phyloP scores from a whole-genome alignment of 2,329 filamentous ascomycete species.

The Canariomyces notabilis region DNA sequence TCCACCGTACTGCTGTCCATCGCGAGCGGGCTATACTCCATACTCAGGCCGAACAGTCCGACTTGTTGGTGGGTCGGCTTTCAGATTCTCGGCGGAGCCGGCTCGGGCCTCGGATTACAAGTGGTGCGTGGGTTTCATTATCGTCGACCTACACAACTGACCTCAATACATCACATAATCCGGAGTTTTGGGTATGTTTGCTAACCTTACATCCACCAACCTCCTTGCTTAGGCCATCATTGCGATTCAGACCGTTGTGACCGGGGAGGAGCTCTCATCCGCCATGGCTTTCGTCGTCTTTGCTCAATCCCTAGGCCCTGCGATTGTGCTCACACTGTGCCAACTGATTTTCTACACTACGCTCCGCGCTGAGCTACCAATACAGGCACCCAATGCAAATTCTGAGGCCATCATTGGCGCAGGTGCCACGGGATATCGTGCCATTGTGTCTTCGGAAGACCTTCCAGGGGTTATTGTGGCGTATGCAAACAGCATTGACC shows the following conservation, averaged over 20 bases:
- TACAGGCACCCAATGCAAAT: slow-evolving; percentile 27
- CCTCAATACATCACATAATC: too few relatives aligned
- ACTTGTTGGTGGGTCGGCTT: slow-evolving; percentile 18
- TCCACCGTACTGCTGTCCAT: slow-evolving; percentile 10
- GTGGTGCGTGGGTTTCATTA: slow-evolving; percentile 15
- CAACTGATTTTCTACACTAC: slow-evolving; percentile 24
- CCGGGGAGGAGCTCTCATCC: slow-evolving; percentile 20
- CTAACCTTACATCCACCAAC: too few relatives aligned
- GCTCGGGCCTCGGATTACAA: slow-evolving; percentile 19
- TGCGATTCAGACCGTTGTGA: slow-evolving; percentile 22
- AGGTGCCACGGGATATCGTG: slow-evolving; percentile 33
- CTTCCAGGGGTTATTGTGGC: slow-evolving; percentile 32
- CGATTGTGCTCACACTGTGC: slow-evolving; percentile 21
- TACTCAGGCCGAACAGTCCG: slow-evolving; percentile 10
- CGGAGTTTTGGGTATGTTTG: too few relatives aligned
- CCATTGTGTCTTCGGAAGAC: slow-evolving; percentile 24
- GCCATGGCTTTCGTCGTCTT: slow-evolving; percentile 23
- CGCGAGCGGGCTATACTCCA: slow-evolving; percentile 18
- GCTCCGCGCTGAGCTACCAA: slow-evolving; percentile 22
- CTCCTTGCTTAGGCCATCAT: slow-evolving; percentile 23
- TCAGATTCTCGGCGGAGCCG: slow-evolving; percentile 16
- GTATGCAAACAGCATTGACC: slow-evolving; percentile 33
- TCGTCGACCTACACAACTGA: too few relatives aligned
- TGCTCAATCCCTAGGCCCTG: slow-evolving; percentile 19
- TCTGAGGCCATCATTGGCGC: slow-evolving; percentile 28